These are phyloP conservation scores for Globisporangium echinulatum DNA, from an alignment of 352 stramenopile genomes.

Conservation along the genomic window DNA sequence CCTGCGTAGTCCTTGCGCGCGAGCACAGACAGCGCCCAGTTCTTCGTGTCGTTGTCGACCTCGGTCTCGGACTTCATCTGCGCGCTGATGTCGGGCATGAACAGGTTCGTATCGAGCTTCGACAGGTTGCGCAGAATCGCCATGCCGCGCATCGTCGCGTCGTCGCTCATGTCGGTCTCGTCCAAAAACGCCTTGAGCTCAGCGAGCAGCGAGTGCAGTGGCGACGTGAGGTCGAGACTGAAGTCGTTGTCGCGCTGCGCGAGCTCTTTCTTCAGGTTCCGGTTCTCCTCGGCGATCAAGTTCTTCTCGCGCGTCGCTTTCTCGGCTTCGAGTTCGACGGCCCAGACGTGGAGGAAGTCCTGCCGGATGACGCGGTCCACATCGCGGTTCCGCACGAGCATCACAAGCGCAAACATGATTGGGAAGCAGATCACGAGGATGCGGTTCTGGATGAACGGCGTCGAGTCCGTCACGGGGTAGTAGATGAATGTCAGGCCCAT, in stretches of 20 bases:
- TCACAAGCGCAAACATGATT: conserved; percentile 57
- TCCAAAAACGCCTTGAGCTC: conserved; percentile 78
- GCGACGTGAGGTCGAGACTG: conserved; percentile 67
- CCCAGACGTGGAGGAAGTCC: conserved; percentile 77
- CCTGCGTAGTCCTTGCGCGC: conserved; percentile 68
- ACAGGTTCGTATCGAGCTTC: conserved; percentile 81
- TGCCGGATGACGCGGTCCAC: conserved; percentile 73
- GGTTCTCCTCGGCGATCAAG: conserved; percentile 78
- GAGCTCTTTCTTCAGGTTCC: conserved; percentile 74
- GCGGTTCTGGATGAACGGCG: conserved; percentile 61
- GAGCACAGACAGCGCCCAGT: conserved; percentile 72
- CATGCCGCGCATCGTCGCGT: conserved; percentile 48
- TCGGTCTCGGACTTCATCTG: conserved; percentile 81
- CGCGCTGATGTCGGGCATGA: conserved; percentile 71
- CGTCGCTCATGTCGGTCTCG: conserved; percentile 55
- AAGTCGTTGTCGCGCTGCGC: conserved; percentile 68
- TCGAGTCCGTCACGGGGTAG: conserved; percentile 56
- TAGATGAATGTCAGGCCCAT: conserved; percentile 52
- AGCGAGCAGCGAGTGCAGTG: conserved; percentile 59
- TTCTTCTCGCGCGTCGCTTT: conserved; percentile 74
- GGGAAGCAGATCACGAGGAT: conserved; percentile 67
- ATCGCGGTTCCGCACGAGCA: conserved; percentile 69
- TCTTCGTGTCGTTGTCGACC: conserved; percentile 78
- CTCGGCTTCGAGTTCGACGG: conserved; percentile 67
- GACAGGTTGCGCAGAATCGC: conserved; percentile 62